These are phyloP conservation scores for Blastobotrys capitulatus DNA, from an alignment of 1,139 yeast species.

Conservation along the genomic window DNA sequence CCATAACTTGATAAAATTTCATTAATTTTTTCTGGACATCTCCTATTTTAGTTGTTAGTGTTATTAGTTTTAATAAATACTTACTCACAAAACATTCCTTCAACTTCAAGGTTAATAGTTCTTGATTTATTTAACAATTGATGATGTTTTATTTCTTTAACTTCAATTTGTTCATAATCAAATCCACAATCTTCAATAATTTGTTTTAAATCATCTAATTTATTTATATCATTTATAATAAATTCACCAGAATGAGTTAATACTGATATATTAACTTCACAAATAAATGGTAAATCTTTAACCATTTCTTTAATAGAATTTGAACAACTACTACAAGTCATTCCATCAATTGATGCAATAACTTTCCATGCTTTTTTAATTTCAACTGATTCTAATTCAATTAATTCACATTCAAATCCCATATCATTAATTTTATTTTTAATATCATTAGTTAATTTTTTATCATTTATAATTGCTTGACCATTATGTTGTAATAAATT, in stretches of 20 bases:
- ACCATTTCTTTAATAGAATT: constrained; percentile 49
- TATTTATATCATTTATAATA: constrained; percentile 35
- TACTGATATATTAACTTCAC: constrained; percentile 49
- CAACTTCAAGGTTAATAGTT: constrained; percentile 51
- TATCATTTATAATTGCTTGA: constrained; percentile 36
- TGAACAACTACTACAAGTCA: constrained; percentile 71
- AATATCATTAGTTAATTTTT: constrained; percentile 48
- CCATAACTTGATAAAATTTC: constrained; percentile 49
- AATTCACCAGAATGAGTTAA: constrained; percentile 60
- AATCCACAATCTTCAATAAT: constrained; percentile 28
- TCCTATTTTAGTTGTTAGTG: constrained; percentile 30
- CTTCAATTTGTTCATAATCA: constrained; percentile 41
- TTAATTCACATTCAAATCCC: constrained; percentile 53
- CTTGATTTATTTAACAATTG: constrained; percentile 38
- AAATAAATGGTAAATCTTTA: constrained; percentile 47
- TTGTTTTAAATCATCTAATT: constrained; percentile 16
- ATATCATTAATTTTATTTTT: constrained; percentile 44
- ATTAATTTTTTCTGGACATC: constrained; percentile 58
- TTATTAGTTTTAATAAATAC: constrained; percentile 10
- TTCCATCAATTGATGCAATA: constrained; percentile 62
- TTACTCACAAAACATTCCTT: constrained; percentile 60
- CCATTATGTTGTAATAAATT: constrained; percentile 34
- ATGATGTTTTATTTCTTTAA: constrained; percentile 17
- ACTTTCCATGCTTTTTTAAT: constrained; percentile 37
- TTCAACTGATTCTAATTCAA: constrained; percentile 56